Conservation (phyloP, 371 early-diverging fungal species). For the Haplosporangium sp. region DNA sequence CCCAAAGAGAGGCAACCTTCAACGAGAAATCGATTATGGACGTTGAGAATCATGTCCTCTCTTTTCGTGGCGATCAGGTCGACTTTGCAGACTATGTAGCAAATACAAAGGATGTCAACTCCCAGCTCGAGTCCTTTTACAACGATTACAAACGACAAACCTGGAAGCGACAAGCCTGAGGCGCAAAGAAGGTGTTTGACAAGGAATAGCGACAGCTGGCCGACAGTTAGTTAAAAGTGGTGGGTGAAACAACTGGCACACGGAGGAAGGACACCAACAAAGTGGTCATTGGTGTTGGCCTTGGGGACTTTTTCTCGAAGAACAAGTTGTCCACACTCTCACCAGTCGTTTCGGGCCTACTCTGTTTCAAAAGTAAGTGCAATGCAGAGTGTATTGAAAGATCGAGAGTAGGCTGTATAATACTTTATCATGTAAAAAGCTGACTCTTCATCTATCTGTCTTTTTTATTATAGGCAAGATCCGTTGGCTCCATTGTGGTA, state of each 20-base stretch:
- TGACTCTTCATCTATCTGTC: not conserved
- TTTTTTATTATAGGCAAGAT: not conserved
- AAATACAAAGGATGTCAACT: not conserved
- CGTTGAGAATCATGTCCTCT: no score
- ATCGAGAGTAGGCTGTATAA: no score
- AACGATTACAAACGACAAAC: no score
- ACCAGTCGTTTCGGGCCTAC: not conserved
- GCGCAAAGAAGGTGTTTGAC: not conserved
- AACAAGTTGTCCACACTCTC: not conserved
- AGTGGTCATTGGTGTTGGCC: not conserved
- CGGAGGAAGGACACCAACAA: not conserved
- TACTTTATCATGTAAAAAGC: no score
- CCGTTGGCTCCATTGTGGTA: not conserved
- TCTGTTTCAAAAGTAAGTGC: not conserved
- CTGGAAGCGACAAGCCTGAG: not conserved
- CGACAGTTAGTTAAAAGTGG: not conserved
- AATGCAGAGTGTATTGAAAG: no score
- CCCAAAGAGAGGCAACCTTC: no score
- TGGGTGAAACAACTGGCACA: not conserved
- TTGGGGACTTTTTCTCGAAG: not conserved
- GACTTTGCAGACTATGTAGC: no score
- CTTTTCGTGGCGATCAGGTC: no score
- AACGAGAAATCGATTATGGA: no score
- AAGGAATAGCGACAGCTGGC: not conserved
- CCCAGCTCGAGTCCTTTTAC: no score